Base-by-base conservation (phyloP, 139 green algal genomes). In the Micromonas commoda region DNA sequence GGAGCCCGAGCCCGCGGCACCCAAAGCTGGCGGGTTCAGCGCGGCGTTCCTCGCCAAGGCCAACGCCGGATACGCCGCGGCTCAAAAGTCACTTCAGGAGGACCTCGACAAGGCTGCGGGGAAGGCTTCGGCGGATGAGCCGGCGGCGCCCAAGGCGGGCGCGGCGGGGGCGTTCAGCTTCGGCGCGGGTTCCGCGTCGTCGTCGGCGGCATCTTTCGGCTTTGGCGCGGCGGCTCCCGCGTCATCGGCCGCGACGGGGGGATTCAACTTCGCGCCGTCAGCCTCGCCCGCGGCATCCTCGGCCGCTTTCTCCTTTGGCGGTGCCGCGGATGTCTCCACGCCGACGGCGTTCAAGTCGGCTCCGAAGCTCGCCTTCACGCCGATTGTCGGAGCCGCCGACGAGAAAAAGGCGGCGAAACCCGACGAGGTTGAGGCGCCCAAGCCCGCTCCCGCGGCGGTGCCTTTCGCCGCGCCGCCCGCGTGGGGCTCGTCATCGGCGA, bases 41-140 rank as follows among this genome's bases (percentile, higher is more conserved):
- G 61, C 64, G n/a, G 64, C n/a, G 32, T 39, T 71, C 64, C n/a
- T 71, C 28, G 64, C n/a, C n/a, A 68, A 68, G 16, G 64, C n/a
- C 28, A 71, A 71, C 33, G 13, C 13, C n/a, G 64, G 28, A 3
- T 71, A 39, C 28, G 26, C 32, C 32, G 29, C 32, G 33, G 64
- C n/a, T 26, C 64, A 39, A 19, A 33, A 37, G 26, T 26, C 28
- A 3, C 64, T 39, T 13, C 26, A 71, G 45, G 33, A 37, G 3
- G 64, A 71, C 32, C 26, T 39, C 24, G 28, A 23, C 64, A 29
- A 39, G 4, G 64, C 28, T 29, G 64, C 61, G 20, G 61, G n/a
- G 5, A 68, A 68, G n/a, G n/a, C n/a, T n/a, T n/a, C n/a, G n/a
- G n/a, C n/a, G n/a, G n/a, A 19, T 20, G 52, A 19, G 52, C 52